Percentiles rank a stretch among this genome's conserved stretches.
phyloP scores from a whole-genome alignment of 2,329 filamentous ascomycete genomes.

The Botrytis medusae region DNA sequence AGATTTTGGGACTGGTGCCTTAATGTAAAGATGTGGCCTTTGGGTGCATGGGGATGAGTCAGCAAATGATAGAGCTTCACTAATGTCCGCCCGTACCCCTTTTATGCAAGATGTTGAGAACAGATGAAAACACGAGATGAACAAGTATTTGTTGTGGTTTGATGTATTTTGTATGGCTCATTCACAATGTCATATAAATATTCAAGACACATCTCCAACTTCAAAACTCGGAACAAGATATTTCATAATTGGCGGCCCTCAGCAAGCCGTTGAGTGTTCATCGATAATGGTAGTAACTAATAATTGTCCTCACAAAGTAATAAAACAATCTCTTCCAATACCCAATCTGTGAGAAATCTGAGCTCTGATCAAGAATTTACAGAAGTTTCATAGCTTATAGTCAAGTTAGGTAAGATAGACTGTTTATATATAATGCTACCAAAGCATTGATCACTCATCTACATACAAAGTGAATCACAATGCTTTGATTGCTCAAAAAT shows the following conservation, averaged over 20 bases:
- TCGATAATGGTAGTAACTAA: neutral
- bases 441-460: neutral
- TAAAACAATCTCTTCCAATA: neutral
- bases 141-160: neutral
- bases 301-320: neutral
- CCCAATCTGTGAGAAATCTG: neutral
- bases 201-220: neutral
- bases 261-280: neutral
- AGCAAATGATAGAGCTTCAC: neutral
- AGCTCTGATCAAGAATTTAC: neutral
- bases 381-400: neutral
- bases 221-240: neutral
- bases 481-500: neutral
- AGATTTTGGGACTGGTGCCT: conserved; percentile 26
- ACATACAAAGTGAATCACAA: neutral
- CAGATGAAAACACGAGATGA: neutral
- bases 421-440: neutral
- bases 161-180: neutral
- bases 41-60: conserved; percentile 19
- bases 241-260: neutral
- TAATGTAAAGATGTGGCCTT: conserved; percentile 30
- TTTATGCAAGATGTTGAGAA: conserved; percentile 15
- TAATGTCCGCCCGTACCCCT: neutral
- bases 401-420: neutral
- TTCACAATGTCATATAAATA: neutral